A percentile compares a stretch with the other conserved stretches of the same genome.
These are phyloP conservation scores for Papiliotrema laurentii DNA, from an alignment of 1,284 basidiomycete species.

Conservation along the genomic window DNA sequence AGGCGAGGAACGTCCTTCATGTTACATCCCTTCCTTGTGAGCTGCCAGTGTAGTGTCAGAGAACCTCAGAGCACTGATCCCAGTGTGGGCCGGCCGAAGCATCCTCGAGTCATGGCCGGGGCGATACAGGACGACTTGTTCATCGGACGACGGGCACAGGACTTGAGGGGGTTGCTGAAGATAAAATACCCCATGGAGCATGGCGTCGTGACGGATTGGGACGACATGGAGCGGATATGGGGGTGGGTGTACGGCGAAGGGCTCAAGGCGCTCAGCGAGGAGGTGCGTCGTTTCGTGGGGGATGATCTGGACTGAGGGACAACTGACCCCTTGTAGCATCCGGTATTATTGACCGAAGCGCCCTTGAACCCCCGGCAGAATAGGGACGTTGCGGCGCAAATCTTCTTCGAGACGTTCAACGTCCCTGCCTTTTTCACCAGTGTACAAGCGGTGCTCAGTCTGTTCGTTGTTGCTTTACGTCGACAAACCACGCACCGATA, in stretches of 20 bases:
- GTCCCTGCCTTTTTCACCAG: slow-evolving; percentile 96
- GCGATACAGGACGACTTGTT: slow-evolving; percentile 64
- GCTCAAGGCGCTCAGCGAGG: slow-evolving; percentile 87
- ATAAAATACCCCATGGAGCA: slow-evolving; percentile 99
- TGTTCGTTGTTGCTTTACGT: slow-evolving; percentile 61
- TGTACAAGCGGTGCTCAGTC: slow-evolving; percentile 91
- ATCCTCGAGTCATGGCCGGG: slow-evolving; percentile 93
- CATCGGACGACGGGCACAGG: slow-evolving; percentile 89
- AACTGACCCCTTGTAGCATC: slow-evolving; percentile 62
- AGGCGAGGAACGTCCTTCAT: slow-evolving; percentile 95
- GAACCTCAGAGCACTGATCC: neutral
- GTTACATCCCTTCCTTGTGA: slow-evolving; percentile 96
- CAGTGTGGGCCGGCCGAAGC: slow-evolving; percentile 92
- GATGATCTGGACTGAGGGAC: slow-evolving; percentile 2
- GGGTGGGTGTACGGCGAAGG: slow-evolving; percentile 94
- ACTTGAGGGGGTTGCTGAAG: slow-evolving; percentile 86
- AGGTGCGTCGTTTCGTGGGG: slow-evolving; percentile 69
- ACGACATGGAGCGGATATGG: slow-evolving; percentile 99
- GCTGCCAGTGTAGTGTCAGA: slow-evolving; percentile 44
- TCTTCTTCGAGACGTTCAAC: slow-evolving; percentile 99
- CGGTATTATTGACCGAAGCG: slow-evolving; percentile 90
- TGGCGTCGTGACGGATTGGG: slow-evolving; percentile 86
- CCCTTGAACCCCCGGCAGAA: slow-evolving; percentile 92
- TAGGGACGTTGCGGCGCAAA: slow-evolving; percentile 90
- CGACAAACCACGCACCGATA: neutral